Base-by-base conservation (phyloP, 257 asterid genomes). In the Solanum piurae region DNA sequence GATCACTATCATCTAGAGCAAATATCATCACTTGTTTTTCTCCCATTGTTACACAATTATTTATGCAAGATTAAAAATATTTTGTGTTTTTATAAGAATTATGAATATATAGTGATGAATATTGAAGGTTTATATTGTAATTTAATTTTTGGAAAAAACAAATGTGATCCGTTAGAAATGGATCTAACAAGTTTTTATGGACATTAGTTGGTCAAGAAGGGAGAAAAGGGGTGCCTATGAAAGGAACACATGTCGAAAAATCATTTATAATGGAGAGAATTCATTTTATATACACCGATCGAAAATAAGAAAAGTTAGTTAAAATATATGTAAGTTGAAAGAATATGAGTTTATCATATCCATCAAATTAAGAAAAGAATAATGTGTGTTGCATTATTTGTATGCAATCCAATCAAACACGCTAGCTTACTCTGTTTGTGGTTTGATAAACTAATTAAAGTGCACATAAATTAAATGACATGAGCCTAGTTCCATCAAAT, bases 1-100 rank as follows among this genome's bases (percentile, higher is more conserved):
- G 92, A 13, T 90, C 91, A 75, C 91, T 89, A n/a, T 87, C 92
- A 76, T 91, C 93, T 9, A 91, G 44, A 25, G 86, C 91, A 13
- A 91, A 49, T 11, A 91, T n/a, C 91, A 91, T 89, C 80, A 91
- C 87, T 72, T 88, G 91, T 82, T 90, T 91, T 11, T 71, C 87
- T 74, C 20, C 49, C 82, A 74, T 74, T 73, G 16, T 12, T 73
- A 36, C 49, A 73, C n/a, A 33, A 73, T 20, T 21, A 21, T 36
- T 55, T 74, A 21, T 36, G 31, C 3, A 74, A 36, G 1, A 74
- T 71, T 74, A n/a, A 21, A 74, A 21, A 74, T 36, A 18, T 33
- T 33, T 68, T 27, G 11, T 72, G 44, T 36, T 36, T 21, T 73
- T 10, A 74, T 36, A 74, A 36, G 10, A 29, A 7, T 73, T 36